A percentile compares a stretch with the other conserved stretches of the same genome.
phyloP scores from a whole-genome alignment of 495 filamentous ascomycete genomes.

The Xylaria bambusicola region DNA sequence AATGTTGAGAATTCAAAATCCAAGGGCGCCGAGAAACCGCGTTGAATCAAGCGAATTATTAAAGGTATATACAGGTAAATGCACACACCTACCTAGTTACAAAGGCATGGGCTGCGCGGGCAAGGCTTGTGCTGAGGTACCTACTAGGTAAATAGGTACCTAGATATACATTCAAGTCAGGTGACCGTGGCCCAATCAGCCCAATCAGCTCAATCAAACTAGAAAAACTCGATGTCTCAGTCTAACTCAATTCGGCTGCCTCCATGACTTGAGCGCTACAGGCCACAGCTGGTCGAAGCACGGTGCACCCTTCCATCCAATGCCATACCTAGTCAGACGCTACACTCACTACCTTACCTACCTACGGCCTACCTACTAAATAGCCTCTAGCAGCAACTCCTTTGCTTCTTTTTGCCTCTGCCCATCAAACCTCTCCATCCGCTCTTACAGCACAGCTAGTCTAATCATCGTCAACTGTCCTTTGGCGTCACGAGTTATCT shows the following conservation, averaged over 20 bases:
- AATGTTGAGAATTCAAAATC: too few species aligned
- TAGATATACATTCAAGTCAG: not conserved
- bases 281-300: conserved; percentile 10
- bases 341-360: not conserved
- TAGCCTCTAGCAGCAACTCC: conserved; percentile 13
- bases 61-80: too few species aligned
- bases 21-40: too few species aligned
- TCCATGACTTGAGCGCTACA: too few species aligned
- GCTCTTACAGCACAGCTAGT: conserved; percentile 8
- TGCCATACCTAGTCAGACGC: conserved; percentile 10
- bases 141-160: not conserved
- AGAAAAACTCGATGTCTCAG: conserved; percentile 7
- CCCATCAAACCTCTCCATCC: conserved; percentile 13
- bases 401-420: conserved; percentile 20
- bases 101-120: too few species aligned
- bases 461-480: conserved; percentile 14
- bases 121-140: not conserved
- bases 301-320: conserved; percentile 12
- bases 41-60: too few species aligned
- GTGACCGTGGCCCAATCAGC: conserved; percentile 6
- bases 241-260: conserved; percentile 8
- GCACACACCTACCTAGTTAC: too few species aligned
- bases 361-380: not conserved
- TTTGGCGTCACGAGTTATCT: not conserved
- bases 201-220: conserved; percentile 1